phyloP scores from a whole-genome alignment of 768 basidiomycete species.

The Rhodotorula kratochvilovae region DNA sequence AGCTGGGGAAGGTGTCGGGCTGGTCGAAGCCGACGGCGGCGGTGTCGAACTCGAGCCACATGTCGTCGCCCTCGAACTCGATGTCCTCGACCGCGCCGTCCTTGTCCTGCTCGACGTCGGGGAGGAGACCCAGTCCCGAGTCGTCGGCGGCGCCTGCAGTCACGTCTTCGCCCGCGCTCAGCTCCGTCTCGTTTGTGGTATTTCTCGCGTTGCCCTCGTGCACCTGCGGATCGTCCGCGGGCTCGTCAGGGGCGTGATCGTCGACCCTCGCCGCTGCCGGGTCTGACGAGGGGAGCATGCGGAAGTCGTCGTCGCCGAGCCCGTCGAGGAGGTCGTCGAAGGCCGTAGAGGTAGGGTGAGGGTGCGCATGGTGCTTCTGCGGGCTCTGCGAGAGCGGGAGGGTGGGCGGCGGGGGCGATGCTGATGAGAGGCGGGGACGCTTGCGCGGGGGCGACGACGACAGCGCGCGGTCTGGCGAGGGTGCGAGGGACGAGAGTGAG shows the following conservation, averaged over 20 bases:
- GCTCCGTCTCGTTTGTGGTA: background rate
- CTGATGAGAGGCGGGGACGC: slow-evolving; percentile 15
- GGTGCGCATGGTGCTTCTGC: background rate
- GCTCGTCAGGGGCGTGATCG: background rate
- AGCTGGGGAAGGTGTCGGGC: slow-evolving; percentile 19
- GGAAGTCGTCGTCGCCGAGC: slow-evolving; percentile 12
- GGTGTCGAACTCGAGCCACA: slow-evolving; percentile 35
- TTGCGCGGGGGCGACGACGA: slow-evolving; percentile 10
- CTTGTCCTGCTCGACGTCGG: background rate
- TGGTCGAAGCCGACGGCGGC: slow-evolving; percentile 21
- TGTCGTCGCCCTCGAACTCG: slow-evolving; percentile 35
- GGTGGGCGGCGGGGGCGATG: background rate
- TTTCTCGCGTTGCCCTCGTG: background rate
- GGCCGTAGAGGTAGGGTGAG: background rate
- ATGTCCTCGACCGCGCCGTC: background rate
- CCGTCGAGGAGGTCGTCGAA: slow-evolving; percentile 14
- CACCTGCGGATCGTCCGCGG: background rate
- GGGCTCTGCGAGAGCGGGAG: background rate
- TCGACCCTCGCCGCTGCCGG: background rate
- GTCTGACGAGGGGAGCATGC: slow-evolving; percentile 12
- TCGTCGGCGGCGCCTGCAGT: slow-evolving; percentile 23
- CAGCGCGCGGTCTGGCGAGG: background rate
- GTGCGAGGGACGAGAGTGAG: slow-evolving; percentile 1
- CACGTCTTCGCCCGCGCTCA: background rate
- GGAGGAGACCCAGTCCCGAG: slow-evolving; percentile 19